Evolutionary conservation across 192 early-diverging fungal genomes (phyloP).

Genomic region (Chytriomyces sp.): DNA sequence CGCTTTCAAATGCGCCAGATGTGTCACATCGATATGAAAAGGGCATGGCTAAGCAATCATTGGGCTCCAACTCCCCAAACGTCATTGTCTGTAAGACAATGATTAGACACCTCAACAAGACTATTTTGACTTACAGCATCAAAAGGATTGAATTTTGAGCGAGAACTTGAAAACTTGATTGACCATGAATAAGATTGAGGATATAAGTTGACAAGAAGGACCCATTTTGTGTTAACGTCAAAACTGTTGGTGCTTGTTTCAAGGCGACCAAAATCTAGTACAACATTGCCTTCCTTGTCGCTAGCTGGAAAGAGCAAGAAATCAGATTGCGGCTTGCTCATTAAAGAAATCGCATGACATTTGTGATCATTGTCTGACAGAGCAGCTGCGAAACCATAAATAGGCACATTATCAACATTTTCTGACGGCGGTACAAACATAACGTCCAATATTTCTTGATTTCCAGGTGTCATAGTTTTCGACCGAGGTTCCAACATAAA

Average conservation of each 20-base stretch:
- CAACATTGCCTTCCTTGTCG: slow-evolving; percentile 40
- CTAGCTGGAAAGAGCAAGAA: slow-evolving; percentile 51
- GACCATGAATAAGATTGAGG: slow-evolving; percentile 50
- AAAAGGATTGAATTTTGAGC: slow-evolving; percentile 54
- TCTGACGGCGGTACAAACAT: slow-evolving; percentile 54
- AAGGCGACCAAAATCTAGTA: slow-evolving; percentile 58
- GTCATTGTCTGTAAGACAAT: slow-evolving; percentile 31
- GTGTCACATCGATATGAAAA: slow-evolving; percentile 54
- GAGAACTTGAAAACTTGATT: slow-evolving; percentile 46
- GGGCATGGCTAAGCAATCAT: slow-evolving; percentile 50
- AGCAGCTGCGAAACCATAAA: slow-evolving; percentile 51
- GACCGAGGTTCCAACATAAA: slow-evolving; percentile 53
- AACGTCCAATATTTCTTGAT: slow-evolving; percentile 47
- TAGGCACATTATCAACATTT: slow-evolving; percentile 37
- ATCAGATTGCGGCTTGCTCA: slow-evolving; percentile 43
- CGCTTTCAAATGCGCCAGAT: slow-evolving; percentile 53
- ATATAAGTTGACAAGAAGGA: slow-evolving; percentile 55
- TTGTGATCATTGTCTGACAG: slow-evolving; percentile 49
- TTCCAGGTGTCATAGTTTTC: slow-evolving; percentile 42
- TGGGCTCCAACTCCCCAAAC: slow-evolving; percentile 50
- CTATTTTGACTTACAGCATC: slow-evolving; percentile 34
- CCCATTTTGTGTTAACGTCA: slow-evolving; percentile 43
- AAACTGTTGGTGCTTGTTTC: slow-evolving; percentile 44
- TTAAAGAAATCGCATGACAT: slow-evolving; percentile 46
- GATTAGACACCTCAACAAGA: background rate